Evolutionary conservation across 257 asterid genomes (phyloP).

Genomic region (Nemophila menziesii): DNA sequence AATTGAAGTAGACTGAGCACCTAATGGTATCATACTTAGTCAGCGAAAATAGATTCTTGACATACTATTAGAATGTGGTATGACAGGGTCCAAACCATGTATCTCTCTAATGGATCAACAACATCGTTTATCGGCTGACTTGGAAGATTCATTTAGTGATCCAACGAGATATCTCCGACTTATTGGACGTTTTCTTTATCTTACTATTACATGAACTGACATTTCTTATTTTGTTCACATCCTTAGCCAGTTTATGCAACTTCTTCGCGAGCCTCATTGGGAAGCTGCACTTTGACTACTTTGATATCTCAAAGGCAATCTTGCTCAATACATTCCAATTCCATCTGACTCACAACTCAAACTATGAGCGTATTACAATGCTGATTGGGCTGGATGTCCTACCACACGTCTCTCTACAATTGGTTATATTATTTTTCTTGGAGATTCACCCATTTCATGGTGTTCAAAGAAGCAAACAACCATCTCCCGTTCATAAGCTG

Average conservation of each 20-base stretch:
- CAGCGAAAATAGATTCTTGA: no score
- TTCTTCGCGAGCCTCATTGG: neutral
- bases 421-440: no score
- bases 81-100: no score
- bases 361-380: neutral
- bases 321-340: neutral
- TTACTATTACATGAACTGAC: no score
- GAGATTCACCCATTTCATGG: no score
- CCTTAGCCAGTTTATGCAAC: neutral
- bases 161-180: neutral
- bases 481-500: no score
- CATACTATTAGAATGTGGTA: no score
- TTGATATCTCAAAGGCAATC: neutral
- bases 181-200: neutral
- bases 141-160: neutral
- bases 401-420: neutral
- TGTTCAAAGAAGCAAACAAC: no score
- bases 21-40: no score
- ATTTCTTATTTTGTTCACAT: neutral
- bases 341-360: neutral
- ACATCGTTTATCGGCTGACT: no score
- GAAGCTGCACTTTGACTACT: neutral
- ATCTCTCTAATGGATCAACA: no score
- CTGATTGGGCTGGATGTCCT: slow-evolving; percentile 1
- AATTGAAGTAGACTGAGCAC: no score